phyloP scores from a whole-genome alignment of 345 rosid species.

The Lepidium africanum region DNA sequence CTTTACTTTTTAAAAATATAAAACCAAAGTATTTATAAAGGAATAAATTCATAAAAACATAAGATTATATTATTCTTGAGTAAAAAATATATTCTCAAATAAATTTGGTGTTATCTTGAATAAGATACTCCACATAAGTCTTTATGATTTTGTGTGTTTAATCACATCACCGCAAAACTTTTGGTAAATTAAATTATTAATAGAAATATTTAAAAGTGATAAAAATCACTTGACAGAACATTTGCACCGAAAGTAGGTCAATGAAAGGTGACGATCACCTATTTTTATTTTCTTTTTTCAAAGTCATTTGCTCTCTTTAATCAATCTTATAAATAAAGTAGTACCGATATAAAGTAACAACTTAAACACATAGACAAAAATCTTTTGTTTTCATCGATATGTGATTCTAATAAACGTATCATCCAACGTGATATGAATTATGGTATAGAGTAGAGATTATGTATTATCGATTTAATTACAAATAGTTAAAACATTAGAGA shows the following conservation, averaged over 20 bases:
- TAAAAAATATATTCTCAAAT: conserved; percentile 17
- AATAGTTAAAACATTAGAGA: too few species aligned
- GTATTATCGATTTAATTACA: too few species aligned
- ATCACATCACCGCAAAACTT: conserved; percentile 27
- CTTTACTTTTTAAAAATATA: not conserved
- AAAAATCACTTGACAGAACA: conserved; percentile 24
- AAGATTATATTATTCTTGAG: conserved; percentile 2
- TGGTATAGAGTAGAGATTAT: too few species aligned
- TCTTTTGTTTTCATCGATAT: too few species aligned
- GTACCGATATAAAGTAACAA: not conserved
- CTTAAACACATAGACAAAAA: not conserved
- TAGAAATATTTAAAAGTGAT: conserved; percentile 12
- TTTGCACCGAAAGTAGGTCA: conserved; percentile 28
- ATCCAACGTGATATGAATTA: too few species aligned
- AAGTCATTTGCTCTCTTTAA: not conserved
- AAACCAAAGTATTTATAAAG: not conserved
- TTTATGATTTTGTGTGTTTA: conserved; percentile 22
- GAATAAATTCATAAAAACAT: conserved; percentile 11
- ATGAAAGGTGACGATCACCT: conserved; percentile 23
- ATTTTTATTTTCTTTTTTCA: not conserved
- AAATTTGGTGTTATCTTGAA: conserved; percentile 27
- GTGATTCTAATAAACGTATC: too few species aligned
- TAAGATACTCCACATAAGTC: conserved; percentile 20
- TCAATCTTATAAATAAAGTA: not conserved
- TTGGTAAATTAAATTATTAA: conserved; percentile 8